phyloP scores from a whole-genome alignment of 192 early-diverging fungal genomes.

The Martensiomyces pterosporus region DNA sequence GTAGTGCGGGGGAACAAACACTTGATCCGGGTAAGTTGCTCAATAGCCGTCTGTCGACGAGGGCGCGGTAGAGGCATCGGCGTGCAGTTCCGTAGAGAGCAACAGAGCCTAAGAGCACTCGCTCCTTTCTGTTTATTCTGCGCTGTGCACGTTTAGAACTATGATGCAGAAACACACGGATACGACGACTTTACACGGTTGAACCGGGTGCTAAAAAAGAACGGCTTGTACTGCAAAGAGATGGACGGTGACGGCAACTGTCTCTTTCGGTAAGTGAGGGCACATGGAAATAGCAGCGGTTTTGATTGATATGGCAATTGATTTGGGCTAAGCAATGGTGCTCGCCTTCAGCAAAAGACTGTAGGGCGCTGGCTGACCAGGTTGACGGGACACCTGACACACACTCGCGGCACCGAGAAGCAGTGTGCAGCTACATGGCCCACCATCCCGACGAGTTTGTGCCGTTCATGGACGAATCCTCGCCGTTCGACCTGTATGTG shows the following conservation, averaged over 20 bases:
- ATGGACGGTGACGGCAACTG: slow-evolving; percentile 74
- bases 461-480: slow-evolving; percentile 63
- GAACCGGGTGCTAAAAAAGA: slow-evolving; percentile 50
- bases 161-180: slow-evolving; percentile 1
- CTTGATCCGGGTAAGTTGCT: background rate
- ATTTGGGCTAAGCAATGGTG: no score
- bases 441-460: slow-evolving; percentile 56
- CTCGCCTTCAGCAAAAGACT: no score
- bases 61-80: no score
- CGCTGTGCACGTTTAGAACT: no score
- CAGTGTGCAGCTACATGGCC: slow-evolving; percentile 62
- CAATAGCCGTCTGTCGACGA: no score
- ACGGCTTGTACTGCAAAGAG: slow-evolving; percentile 59
- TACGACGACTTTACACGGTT: slow-evolving; percentile 45
- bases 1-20: background rate
- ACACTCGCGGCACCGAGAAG: slow-evolving; percentile 52
- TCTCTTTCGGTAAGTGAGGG: slow-evolving; percentile 61
- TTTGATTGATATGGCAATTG: no score
- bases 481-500: slow-evolving; percentile 56
- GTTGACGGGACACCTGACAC: slow-evolving; percentile 56
- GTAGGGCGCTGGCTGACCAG: slow-evolving; percentile 67
- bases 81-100: no score
- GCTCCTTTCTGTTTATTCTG: background rate
- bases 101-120: no score
- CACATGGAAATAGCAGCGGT: no score